Base-by-base conservation (phyloP, 352 stramenopile genomes). In the Thalassiosira ordinaria region DNA sequence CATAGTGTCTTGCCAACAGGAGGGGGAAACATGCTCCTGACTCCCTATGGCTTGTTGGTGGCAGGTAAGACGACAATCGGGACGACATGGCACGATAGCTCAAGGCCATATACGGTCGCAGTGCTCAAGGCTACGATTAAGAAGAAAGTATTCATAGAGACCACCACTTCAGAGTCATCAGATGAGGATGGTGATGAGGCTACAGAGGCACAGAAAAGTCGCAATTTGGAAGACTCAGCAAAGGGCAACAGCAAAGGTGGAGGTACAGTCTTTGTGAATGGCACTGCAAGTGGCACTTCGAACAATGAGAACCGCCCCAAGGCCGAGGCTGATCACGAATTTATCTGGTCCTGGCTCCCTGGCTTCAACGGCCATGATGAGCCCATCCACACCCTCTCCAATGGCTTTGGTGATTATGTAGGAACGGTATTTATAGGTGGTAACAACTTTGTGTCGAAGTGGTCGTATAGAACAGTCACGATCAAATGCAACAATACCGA, bases 1-100 rank as follows among this genome's bases (percentile, higher is more conserved):
- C 90, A 94, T 67, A 91, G 82, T 22, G 90, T 94, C 13, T 49
- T 88, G 41, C 86, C 90, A 6, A 91, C 88, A 27, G 88, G 85
- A 39, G 90, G 90, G 55, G 87, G 90, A 16, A 94, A 94, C 62
- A 94, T 94, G 90, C 78, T 94, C 3, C 65, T 94, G 44, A 94
- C 90, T 24, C 88, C 88, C 9, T 92, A 92, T 80, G 90, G 90
- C 22, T 65, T 94, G n/a, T 89, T 94, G 80, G 90, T 93, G 2
- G 90, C 90, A 41, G 90, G 90, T 3, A 92, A 92, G 81, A 88
- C 78, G 27, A 84, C 78, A 0, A 69, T 62, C 14, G 63, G 77
- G 31, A 85, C 72, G 20, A 92, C 86, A 16, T 94, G 90, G 90
- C 83, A 78, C 37, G 78, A 92, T 55, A 77, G 35, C 52, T 79